phyloP scores from a whole-genome alignment of 768 basidiomycete species.

The Lactarius quietus region DNA sequence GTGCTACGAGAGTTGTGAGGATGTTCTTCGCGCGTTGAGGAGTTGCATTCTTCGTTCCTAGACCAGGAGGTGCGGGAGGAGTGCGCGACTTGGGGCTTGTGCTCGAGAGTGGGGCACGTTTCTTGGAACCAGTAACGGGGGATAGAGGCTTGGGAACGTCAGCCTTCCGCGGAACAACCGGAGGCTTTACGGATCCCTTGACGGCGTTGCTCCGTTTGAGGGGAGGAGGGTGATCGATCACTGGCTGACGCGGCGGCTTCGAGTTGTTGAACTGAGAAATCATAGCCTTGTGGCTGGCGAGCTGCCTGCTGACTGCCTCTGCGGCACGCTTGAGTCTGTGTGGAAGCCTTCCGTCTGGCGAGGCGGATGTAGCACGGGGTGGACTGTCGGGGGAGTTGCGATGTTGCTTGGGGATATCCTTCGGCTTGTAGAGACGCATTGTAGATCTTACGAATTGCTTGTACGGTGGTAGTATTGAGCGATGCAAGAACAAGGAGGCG shows the following conservation, averaged over 20 bases:
- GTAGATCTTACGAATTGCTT: conserved; percentile 19
- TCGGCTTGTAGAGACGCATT: conserved; percentile 22
- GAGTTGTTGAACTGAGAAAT: conserved; percentile 16
- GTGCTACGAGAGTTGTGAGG: neutral
- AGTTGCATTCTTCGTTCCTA: neutral
- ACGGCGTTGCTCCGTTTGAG: conserved; percentile 3
- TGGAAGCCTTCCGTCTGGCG: neutral
- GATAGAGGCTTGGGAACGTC: neutral
- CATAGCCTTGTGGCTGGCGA: conserved; percentile 18
- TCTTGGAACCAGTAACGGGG: neutral
- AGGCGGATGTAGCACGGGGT: neutral
- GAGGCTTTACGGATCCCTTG: conserved; percentile 1
- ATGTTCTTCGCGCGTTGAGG: neutral
- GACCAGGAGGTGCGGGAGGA: conserved; percentile 7
- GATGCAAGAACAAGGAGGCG: conserved; percentile 13
- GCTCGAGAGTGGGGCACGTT: neutral
- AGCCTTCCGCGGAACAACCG: neutral
- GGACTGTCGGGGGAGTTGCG: neutral
- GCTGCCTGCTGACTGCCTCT: conserved; percentile 17
- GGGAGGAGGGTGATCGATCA: neutral
- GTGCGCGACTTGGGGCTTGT: neutral
- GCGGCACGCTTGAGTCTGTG: conserved; percentile 12
- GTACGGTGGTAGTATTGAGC: conserved; percentile 13
- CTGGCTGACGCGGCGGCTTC: conserved; percentile 10
- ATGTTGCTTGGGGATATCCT: conserved; percentile 3